Conservation (phyloP, 495 filamentous ascomycete species). For the Eremomyces bilateralis region DNA sequence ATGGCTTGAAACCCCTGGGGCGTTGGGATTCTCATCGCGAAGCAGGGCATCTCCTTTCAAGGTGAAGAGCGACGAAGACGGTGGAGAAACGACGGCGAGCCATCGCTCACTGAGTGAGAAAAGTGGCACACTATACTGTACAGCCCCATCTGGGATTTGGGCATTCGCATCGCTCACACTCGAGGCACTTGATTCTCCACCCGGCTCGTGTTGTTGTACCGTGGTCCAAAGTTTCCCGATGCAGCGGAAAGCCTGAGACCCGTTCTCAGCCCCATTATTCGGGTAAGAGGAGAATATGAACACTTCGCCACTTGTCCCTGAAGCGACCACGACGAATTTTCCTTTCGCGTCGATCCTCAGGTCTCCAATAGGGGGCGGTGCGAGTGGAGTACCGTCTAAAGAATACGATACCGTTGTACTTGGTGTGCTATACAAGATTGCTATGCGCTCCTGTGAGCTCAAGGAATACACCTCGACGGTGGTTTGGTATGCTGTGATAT, state of each 20-base stretch:
- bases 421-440: conserved; percentile 41
- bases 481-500: conserved; percentile 51
- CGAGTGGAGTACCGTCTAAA: conserved; percentile 30
- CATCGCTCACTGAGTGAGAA: conserved; percentile 58
- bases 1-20: conserved; percentile 44
- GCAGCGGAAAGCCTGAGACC: conserved; percentile 27
- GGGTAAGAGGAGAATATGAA: conserved; percentile 36
- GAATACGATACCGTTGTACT: conserved; percentile 25
- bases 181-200: conserved; percentile 28
- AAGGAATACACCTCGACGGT: conserved; percentile 72
- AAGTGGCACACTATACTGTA: conserved; percentile 34
- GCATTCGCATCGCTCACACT: conserved; percentile 32
- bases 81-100: conserved; percentile 66
- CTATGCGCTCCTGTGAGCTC: conserved; percentile 39
- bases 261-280: not conserved
- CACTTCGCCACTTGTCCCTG: conserved; percentile 65
- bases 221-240: conserved; percentile 76
- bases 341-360: conserved; percentile 46
- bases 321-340: conserved; percentile 47
- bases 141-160: conserved; percentile 21
- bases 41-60: conserved; percentile 32
- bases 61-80: conserved; percentile 43
- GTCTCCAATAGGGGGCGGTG: conserved; percentile 44
- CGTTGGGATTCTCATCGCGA: conserved; percentile 25
- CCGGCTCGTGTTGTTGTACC: conserved; percentile 35